These are phyloP conservation scores for Daldinia sp. DNA, from an alignment of 2,329 filamentous ascomycete species.

Conservation along the genomic window DNA sequence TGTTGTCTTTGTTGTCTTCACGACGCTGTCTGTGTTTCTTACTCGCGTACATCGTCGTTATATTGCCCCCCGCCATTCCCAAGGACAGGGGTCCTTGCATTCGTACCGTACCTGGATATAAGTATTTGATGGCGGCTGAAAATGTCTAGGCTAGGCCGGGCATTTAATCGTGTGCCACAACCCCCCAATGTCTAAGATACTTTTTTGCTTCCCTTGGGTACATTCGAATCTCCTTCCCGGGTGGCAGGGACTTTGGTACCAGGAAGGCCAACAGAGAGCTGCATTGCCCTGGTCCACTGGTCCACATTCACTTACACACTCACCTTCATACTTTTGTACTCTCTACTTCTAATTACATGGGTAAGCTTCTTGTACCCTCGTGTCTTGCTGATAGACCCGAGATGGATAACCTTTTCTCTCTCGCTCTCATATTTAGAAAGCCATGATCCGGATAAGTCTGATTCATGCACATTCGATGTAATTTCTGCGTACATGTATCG, in stretches of 20 bases:
- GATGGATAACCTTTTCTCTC: slow-evolving; percentile 38
- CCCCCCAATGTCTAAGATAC: slow-evolving; percentile 46
- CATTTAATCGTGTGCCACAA: slow-evolving; percentile 42
- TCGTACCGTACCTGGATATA: slow-evolving; percentile 36
- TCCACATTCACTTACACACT: slow-evolving; percentile 1
- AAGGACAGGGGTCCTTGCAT: slow-evolving; percentile 32
- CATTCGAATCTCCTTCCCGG: slow-evolving; percentile 43
- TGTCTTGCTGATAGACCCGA: slow-evolving; percentile 38
- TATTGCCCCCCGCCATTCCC: slow-evolving; percentile 37
- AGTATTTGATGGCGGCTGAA: slow-evolving; percentile 46
- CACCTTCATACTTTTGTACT: slow-evolving; percentile 24
- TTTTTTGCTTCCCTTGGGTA: slow-evolving; percentile 31
- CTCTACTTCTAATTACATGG: slow-evolving; percentile 25
- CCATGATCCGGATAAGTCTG: slow-evolving; percentile 33
- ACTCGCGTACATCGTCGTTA: slow-evolving; percentile 39
- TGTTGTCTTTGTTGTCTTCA: slow-evolving; percentile 15
- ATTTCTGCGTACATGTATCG: slow-evolving; percentile 33
- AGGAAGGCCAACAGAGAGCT: slow-evolving; percentile 36
- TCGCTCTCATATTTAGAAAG: slow-evolving; percentile 48
- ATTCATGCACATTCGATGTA: slow-evolving; percentile 30
- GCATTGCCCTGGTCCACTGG: slow-evolving; percentile 36
- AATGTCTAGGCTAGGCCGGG: slow-evolving; percentile 45
- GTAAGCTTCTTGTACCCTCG: slow-evolving; percentile 38
- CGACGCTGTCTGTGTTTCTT: slow-evolving; percentile 38
- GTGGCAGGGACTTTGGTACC: slow-evolving; percentile 42